phyloP scores from a whole-genome alignment of 257 asterid species.

The Linaria vulgaris region DNA sequence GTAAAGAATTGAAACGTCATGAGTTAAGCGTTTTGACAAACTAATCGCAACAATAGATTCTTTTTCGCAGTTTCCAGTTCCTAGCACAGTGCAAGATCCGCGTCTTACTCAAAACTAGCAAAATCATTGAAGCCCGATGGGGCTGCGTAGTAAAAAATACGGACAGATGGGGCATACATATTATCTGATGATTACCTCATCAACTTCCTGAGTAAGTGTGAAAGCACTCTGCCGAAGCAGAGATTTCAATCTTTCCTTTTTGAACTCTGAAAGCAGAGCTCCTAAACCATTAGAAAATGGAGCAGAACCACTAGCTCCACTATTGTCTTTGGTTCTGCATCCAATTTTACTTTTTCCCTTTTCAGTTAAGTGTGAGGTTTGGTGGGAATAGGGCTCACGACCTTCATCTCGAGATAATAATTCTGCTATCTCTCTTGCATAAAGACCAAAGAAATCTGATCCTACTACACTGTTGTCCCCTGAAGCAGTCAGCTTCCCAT shows the following conservation, averaged over 20 bases:
- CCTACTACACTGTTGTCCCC: conserved; percentile 31
- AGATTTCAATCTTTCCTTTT: conserved; percentile 52
- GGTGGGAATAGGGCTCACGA: conserved; percentile 36
- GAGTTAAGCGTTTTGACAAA: background rate
- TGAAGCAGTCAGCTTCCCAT: conserved; percentile 26
- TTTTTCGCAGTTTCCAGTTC: background rate
- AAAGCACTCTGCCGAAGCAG: conserved; percentile 58
- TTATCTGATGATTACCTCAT: conserved; percentile 54
- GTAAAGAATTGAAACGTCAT: background rate
- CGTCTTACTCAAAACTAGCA: conserved; percentile 1
- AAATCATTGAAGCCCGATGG: background rate
- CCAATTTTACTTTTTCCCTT: conserved; percentile 26
- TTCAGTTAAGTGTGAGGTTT: conserved; percentile 25
- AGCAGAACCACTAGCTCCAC: conserved; percentile 22
- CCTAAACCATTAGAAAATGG: conserved; percentile 61
- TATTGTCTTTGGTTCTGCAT: conserved; percentile 19
- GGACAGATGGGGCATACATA: background rate
- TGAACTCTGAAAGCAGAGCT: conserved; percentile 48
- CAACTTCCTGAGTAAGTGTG: conserved; percentile 63
- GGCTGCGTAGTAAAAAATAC: background rate
- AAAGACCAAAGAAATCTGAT: conserved; percentile 73
- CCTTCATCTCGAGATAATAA: conserved; percentile 54
- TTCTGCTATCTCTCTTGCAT: conserved; percentile 42
- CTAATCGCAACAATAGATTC: background rate
- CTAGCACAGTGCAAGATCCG: background rate